A percentile compares a stretch with the other conserved stretches of the same genome.
Conservation (phyloP, 345 rosid species). For the Lenwebbia sp. region DNA sequence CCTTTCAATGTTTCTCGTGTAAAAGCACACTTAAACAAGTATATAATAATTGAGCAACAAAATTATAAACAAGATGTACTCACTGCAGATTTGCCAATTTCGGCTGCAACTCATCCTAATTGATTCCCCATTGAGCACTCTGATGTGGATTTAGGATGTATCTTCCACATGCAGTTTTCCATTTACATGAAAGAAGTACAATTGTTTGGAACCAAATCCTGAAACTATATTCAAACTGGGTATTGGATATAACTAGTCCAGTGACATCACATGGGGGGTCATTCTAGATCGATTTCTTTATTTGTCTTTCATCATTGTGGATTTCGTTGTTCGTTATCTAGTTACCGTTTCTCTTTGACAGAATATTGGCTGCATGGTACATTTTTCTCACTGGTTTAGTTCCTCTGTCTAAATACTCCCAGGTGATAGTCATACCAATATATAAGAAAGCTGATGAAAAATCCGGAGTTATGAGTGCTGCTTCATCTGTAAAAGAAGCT, state of each 20-base stretch:
- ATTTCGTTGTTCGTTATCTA: background rate
- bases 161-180: background rate
- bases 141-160: background rate
- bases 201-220: background rate
- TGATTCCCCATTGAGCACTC: background rate
- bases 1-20: background rate
- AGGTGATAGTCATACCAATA: conserved; percentile 84
- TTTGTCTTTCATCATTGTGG: background rate
- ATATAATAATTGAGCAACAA: background rate
- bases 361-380: background rate
- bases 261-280: background rate
- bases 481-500: conserved; percentile 50
- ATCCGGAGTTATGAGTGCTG: conserved; percentile 60
- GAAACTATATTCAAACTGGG: background rate
- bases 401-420: background rate
- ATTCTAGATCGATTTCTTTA: background rate
- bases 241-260: background rate
- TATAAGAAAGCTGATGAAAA: conserved; percentile 81
- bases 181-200: background rate
- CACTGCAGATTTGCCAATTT: background rate
- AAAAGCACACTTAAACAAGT: background rate
- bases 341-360: background rate
- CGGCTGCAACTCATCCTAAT: background rate
- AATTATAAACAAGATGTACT: background rate
- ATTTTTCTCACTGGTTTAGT: background rate